Conservation (phyloP, 495 filamentous ascomycete genomes). For the Hypoxylon lienhwacheense region DNA sequence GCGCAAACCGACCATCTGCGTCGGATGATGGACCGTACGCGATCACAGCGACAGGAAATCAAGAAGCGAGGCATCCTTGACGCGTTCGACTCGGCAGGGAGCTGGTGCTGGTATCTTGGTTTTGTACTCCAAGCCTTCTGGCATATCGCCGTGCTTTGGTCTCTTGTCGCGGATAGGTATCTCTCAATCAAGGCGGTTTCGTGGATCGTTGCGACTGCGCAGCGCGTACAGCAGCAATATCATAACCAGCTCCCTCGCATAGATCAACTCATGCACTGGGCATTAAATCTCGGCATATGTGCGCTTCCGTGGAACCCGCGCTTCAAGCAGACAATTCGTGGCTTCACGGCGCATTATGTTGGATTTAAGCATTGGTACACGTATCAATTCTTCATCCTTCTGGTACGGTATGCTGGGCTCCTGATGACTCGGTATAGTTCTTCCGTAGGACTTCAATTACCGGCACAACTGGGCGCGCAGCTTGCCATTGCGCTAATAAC, state of each 20-base stretch:
- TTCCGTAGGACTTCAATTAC: slow-evolving; percentile 44
- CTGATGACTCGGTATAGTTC: slow-evolving; percentile 51
- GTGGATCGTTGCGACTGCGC: slow-evolving; percentile 37
- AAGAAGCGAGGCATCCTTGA: slow-evolving; percentile 53
- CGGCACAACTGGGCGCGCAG: slow-evolving; percentile 55
- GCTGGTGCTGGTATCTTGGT: slow-evolving; percentile 57
- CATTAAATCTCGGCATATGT: slow-evolving; percentile 55
- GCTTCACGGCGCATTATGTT: slow-evolving; percentile 62
- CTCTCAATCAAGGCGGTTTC: slow-evolving; percentile 5
- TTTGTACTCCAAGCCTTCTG: slow-evolving; percentile 56
- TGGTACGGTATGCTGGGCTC: slow-evolving; percentile 58
- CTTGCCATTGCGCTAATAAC: slow-evolving; percentile 57
- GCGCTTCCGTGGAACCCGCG: slow-evolving; percentile 79
- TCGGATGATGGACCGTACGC: slow-evolving; percentile 69
- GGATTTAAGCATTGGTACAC: slow-evolving; percentile 71
- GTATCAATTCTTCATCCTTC: slow-evolving; percentile 63
- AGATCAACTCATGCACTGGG: slow-evolving; percentile 48
- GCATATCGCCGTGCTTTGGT: slow-evolving; percentile 47
- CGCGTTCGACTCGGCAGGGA: slow-evolving; percentile 48
- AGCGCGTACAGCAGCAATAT: slow-evolving; percentile 37
- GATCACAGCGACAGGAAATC: slow-evolving; percentile 47
- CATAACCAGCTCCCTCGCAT: slow-evolving; percentile 31
- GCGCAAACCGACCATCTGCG: slow-evolving; percentile 77
- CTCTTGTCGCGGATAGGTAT: slow-evolving; percentile 20
- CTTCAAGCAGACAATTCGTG: slow-evolving; percentile 63